Percentiles rank a stretch among this genome's conserved stretches.
These are phyloP conservation scores for Theileria annulata DNA, from an alignment of 169 alveolate genomes.

Conservation along the genomic window DNA sequence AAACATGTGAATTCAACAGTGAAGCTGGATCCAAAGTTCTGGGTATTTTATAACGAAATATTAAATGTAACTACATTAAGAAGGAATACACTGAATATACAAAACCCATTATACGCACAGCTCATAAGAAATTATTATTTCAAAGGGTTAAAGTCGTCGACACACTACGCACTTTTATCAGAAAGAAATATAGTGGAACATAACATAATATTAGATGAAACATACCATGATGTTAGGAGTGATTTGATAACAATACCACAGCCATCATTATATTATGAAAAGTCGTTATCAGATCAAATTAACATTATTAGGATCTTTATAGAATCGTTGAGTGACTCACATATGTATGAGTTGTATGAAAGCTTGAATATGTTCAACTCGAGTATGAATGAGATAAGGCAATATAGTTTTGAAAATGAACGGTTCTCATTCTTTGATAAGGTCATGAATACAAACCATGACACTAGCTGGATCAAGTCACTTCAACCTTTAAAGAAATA, in stretches of 20 bases:
- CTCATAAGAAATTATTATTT: conserved; percentile 49
- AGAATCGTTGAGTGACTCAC: conserved; percentile 26
- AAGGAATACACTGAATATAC: conserved; percentile 40
- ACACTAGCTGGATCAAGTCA: neutral
- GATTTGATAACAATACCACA: neutral
- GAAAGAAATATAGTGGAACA: neutral
- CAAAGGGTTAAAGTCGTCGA: neutral
- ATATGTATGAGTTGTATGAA: conserved; percentile 11
- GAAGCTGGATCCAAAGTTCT: conserved; percentile 36
- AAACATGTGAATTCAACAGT: conserved; percentile 35
- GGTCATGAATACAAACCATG: neutral
- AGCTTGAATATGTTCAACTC: neutral
- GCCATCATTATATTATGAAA: neutral
- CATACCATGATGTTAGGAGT: conserved; percentile 14
- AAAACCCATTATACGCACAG: conserved; percentile 35
- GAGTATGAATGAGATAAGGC: neutral
- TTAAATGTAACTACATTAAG: conserved; percentile 29
- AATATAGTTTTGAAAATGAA: neutral
- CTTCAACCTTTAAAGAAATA: neutral
- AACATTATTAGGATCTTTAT: conserved; percentile 17
- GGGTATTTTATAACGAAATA: conserved; percentile 52
- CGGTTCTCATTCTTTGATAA: neutral
- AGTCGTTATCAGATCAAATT: neutral
- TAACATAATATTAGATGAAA: conserved; percentile 13
- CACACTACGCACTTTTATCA: neutral